These are phyloP conservation scores for Kandelia obovata DNA, from an alignment of 345 rosid species.

Conservation along the genomic window DNA sequence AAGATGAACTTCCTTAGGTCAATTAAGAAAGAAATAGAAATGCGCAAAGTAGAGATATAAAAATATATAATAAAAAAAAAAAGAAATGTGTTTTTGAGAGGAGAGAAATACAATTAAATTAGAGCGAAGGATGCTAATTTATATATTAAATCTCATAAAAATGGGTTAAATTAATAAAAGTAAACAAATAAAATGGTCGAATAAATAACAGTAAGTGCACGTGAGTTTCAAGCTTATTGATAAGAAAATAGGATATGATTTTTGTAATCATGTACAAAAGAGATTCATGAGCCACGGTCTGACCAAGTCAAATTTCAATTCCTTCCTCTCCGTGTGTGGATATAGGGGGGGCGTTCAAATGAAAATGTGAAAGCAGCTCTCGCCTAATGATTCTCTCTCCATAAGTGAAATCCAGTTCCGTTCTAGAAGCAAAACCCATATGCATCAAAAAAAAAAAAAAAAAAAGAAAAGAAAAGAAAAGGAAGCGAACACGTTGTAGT, in stretches of 20 bases:
- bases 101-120: too few species aligned
- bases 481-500: background rate
- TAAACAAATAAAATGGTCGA: too few species aligned
- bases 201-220: too few species aligned
- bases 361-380: background rate
- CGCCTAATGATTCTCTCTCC: too few species aligned
- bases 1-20: too few species aligned
- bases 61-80: too few species aligned
- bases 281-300: background rate
- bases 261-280: background rate
- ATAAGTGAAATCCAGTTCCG: background rate
- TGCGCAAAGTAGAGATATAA: too few species aligned
- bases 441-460: background rate
- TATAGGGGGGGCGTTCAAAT: background rate
- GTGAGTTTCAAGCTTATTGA: background rate
- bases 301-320: conserved; percentile 19
- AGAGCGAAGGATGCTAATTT: too few species aligned
- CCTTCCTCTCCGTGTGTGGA: background rate
- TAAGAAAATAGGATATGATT: background rate
- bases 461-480: background rate
- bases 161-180: too few species aligned
- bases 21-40: too few species aligned
- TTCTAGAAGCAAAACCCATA: background rate
- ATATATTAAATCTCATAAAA: too few species aligned
- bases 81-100: too few species aligned